Percentiles rank a stretch among this genome's conserved stretches.
Conservation (phyloP, 2,329 filamentous ascomycete genomes). For the Xylariaceae sp. region DNA sequence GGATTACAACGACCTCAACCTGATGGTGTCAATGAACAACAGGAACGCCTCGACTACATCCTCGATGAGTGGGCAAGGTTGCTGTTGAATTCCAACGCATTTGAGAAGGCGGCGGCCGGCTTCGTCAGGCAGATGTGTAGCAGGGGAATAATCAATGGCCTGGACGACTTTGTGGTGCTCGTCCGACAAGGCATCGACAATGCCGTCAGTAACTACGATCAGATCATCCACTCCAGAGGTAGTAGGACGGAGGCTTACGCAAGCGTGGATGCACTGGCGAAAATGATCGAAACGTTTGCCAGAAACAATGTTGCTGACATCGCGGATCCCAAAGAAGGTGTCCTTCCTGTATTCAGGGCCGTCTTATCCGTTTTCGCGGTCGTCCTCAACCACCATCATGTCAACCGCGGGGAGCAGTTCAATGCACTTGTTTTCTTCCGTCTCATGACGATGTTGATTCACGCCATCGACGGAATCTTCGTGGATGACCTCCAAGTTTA, state of each 20-base stretch:
- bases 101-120: constrained; percentile 63
- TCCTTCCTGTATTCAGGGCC: constrained; percentile 68
- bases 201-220: constrained; percentile 73
- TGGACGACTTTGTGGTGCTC: constrained; percentile 74
- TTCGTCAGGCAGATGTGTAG: constrained; percentile 83
- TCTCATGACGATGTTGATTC: constrained; percentile 76
- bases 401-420: constrained; percentile 73
- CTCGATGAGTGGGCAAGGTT: constrained; percentile 94
- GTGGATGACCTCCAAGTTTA: constrained; percentile 57
- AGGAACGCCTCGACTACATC: constrained; percentile 86
- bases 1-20: constrained; percentile 38
- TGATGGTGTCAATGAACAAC: constrained; percentile 54
- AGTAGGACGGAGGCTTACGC: constrained; percentile 53
- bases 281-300: constrained; percentile 71
- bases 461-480: constrained; percentile 59
- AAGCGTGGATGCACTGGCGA: constrained; percentile 74
- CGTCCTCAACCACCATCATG: constrained; percentile 79
- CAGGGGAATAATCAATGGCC: constrained; percentile 63
- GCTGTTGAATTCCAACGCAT: constrained; percentile 68
- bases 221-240: constrained; percentile 56
- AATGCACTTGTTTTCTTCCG: constrained; percentile 89
- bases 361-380: constrained; percentile 73
- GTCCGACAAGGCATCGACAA: constrained; percentile 75
- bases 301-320: constrained; percentile 61
- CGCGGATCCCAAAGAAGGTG: constrained; percentile 54